A percentile compares a stretch with the other conserved stretches of the same genome.
Evolutionary conservation across 148 eudicot species (phyloP).

Genomic region (Dianthus caryophyllus): DNA sequence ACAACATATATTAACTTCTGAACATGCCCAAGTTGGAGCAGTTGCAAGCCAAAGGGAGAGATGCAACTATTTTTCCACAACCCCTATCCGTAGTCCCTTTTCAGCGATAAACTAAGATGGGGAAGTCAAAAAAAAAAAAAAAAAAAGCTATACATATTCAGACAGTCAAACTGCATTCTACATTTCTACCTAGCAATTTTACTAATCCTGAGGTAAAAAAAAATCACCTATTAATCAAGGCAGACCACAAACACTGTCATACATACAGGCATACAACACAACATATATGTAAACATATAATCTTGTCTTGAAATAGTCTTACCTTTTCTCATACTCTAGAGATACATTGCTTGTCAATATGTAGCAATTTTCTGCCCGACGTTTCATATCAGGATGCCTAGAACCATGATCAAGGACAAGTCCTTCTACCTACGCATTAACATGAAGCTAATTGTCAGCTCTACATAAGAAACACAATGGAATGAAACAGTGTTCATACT

Average conservation of each 20-base stretch:
- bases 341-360: constrained; percentile 89
- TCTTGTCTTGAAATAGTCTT: constrained; percentile 8
- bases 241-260: neutral
- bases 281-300: neutral
- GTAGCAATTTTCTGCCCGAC: constrained; percentile 82
- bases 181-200: neutral
- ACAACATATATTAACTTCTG: neutral
- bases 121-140: too few relatives aligned
- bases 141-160: too few relatives aligned
- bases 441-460: neutral
- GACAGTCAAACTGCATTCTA: neutral
- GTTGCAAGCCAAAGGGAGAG: neutral
- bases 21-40: neutral
- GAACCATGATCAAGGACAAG: constrained; percentile 99
- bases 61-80: neutral
- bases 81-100: neutral
- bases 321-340: constrained; percentile 98
- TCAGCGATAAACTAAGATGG: neutral
- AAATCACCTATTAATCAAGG: neutral
- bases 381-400: constrained; percentile 98
- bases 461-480: neutral
- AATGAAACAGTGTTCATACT: neutral
- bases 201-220: neutral
- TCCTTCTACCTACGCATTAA: constrained; percentile 65
- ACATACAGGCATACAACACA: neutral